Base-by-base conservation (phyloP, 371 early-diverging fungal species). In the Mucor sp. region DNA sequence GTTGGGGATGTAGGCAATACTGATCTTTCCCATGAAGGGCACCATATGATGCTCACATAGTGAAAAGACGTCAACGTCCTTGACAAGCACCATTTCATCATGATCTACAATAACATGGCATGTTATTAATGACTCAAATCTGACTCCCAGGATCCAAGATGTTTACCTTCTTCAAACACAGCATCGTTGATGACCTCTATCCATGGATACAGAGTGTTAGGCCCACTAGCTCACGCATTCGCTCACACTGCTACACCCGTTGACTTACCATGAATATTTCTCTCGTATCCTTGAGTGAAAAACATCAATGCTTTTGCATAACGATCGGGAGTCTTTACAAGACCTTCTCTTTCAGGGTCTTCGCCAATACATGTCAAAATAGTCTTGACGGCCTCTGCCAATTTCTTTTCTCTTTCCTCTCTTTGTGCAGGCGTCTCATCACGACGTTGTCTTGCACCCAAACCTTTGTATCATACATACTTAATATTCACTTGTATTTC, bases 21-120 rank as follows among this genome's bases (percentile, higher is more conserved):
- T 87, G 62, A 98, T 90, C 89, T 95, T 98, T 66, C 98, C 98
- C 64, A 90, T 89, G 70, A 99, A 97, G 4, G 99, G 99, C 0
- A 99, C 99, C 90, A 98, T 87, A 72, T 99, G 99, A 79, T 99
- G 99, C 79, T 99, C 99, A 80, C 99, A 99, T 61, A 98, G 80
- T 17, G 96, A 95, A 74, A 95, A 97, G 2, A 98, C 88, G 67
- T 95, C 94, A 65, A 98, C 96, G 75, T 97, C 90, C 78, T 92
- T 94, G 19, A 97, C 97, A 83, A 98, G 92, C 25, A 96, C 99
- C 98, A 98, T 97, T 73, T 98, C 99, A 63, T 97, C 96, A 77
- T 98, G 96, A 72, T 98, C 97, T 89, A 78, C 5, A 33, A 19
- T 9, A 32, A 44, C 19, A 25, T 50, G 4, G 23, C 33, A 14